phyloP scores from a whole-genome alignment of 75 land plant species.

The Selaginella tamariscina region DNA sequence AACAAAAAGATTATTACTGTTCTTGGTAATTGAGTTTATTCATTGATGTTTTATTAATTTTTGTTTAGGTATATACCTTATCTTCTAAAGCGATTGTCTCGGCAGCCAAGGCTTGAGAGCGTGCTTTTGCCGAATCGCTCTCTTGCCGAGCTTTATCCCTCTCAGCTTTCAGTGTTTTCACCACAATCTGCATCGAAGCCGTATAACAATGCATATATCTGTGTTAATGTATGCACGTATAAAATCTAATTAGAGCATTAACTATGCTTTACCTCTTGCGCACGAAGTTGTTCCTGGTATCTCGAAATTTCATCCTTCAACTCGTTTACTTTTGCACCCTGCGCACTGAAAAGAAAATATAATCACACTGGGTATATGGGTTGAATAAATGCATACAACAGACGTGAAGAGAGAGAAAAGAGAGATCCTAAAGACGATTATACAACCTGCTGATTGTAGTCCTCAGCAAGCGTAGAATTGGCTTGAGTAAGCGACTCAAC shows the following conservation, averaged over 20 bases:
- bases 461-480: slow-evolving; percentile 76
- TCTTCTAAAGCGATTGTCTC: slow-evolving; percentile 88
- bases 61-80: slow-evolving; percentile 33
- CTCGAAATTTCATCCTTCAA: slow-evolving; percentile 62
- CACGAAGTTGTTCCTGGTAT: slow-evolving; percentile 52
- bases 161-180: slow-evolving; percentile 52
- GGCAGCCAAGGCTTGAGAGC: slow-evolving; percentile 80
- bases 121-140: slow-evolving; percentile 78
- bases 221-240: not conserved
- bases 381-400: too few species aligned
- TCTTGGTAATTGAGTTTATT: too few species aligned
- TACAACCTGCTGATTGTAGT: slow-evolving; percentile 73
- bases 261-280: slow-evolving; percentile 40
- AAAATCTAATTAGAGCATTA: not conserved
- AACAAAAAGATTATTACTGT: not conserved
- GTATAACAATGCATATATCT: not conserved
- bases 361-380: not conserved
- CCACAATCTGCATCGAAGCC: slow-evolving; percentile 32
- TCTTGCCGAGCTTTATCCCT: slow-evolving; percentile 67
- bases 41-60: too few species aligned
- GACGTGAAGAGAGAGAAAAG: not conserved
- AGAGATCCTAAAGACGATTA: not conserved
- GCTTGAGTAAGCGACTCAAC: slow-evolving; percentile 65
- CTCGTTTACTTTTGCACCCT: slow-evolving; percentile 70
- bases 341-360: slow-evolving; percentile 13